Conservation (phyloP, 805 yeast genomes). For the Saccharomyces paradoxus region DNA sequence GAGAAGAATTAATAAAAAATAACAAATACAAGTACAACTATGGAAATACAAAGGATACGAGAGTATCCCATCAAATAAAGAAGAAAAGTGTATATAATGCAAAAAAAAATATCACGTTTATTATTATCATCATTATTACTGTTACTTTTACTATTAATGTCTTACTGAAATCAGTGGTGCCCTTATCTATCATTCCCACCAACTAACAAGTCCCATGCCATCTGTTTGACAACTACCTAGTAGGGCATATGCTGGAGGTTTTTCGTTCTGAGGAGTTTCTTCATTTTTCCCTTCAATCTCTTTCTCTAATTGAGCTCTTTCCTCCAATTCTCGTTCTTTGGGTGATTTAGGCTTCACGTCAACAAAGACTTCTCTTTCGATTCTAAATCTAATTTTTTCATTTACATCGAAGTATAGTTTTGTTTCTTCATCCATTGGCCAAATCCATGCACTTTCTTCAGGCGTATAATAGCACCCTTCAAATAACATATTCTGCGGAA, state of each 20-base stretch:
- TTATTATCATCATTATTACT: background rate
- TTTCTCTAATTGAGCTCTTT: constrained; percentile 19
- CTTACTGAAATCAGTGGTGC: constrained; percentile 1
- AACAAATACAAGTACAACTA: background rate
- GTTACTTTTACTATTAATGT: constrained; percentile 2
- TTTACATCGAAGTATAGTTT: constrained; percentile 79
- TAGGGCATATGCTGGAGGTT: constrained; percentile 73
- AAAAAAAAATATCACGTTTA: background rate
- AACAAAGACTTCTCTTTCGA: constrained; percentile 80
- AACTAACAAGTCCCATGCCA: constrained; percentile 91
- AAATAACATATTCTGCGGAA: constrained; percentile 75
- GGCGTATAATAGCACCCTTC: constrained; percentile 61
- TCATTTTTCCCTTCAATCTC: constrained; percentile 21
- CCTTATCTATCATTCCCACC: constrained; percentile 69
- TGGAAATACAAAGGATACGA: background rate
- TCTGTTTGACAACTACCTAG: constrained; percentile 89
- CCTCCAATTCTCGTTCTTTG: constrained; percentile 37
- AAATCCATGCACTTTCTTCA: constrained; percentile 90
- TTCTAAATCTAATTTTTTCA: constrained; percentile 84
- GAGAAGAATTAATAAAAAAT: background rate
- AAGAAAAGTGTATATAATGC: background rate
- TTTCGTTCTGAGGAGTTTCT: constrained; percentile 25
- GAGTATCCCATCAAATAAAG: background rate
- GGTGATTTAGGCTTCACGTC: constrained; percentile 77
- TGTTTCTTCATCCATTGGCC: constrained; percentile 68